A percentile compares a stretch with the other conserved stretches of the same genome.
phyloP scores from a whole-genome alignment of 768 basidiomycete species.

The Tremella fuciformis region DNA sequence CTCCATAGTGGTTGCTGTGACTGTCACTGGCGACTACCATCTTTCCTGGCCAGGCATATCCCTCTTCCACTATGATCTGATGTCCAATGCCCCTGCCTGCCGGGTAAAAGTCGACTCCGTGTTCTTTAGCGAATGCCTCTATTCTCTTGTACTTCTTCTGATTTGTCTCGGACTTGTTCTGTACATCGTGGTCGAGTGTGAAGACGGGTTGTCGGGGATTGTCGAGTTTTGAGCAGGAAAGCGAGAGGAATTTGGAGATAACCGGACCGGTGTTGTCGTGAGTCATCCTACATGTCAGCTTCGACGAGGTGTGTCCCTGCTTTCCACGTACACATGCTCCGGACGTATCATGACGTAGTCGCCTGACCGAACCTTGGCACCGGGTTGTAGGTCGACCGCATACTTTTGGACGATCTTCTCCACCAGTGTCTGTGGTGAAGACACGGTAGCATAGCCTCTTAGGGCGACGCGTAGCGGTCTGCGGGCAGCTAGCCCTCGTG shows the following conservation, averaged over 20 bases:
- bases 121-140: conserved; percentile 79
- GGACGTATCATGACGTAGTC: conserved; percentile 99
- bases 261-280: conserved; percentile 95
- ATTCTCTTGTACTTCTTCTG: conserved; percentile 87
- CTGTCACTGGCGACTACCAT: conserved; percentile 95
- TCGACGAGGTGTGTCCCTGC: not conserved
- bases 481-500: not conserved
- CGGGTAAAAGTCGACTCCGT: conserved; percentile 91
- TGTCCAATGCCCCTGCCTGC: conserved; percentile 97
- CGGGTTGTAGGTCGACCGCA: conserved; percentile 79
- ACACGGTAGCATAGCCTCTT: conserved; percentile 37
- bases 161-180: conserved; percentile 89
- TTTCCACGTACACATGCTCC: conserved; percentile 68
- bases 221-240: conserved; percentile 79
- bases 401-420: conserved; percentile 98
- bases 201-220: conserved; percentile 85
- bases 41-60: conserved; percentile 93
- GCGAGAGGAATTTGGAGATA: conserved; percentile 94
- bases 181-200: conserved; percentile 96
- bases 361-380: conserved; percentile 79
- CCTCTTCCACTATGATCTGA: conserved; percentile 95
- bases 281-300: conserved; percentile 48
- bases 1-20: conserved; percentile 99
- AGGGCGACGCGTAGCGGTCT: not conserved
- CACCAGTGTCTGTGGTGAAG: conserved; percentile 70